Conservation (phyloP, 148 eudicot genomes). For the Beta vulgaris region DNA sequence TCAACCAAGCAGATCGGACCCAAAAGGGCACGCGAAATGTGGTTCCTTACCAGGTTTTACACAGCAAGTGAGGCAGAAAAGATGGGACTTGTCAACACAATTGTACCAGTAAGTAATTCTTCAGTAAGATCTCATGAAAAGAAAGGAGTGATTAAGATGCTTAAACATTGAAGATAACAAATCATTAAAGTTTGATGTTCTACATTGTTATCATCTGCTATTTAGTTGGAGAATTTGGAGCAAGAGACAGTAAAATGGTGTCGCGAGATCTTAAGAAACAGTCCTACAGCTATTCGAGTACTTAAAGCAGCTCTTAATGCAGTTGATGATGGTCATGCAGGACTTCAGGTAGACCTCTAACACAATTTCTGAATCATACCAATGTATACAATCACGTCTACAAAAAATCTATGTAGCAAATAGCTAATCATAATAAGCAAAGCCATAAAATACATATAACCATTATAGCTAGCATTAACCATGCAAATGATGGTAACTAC, state of each 20-base stretch:
- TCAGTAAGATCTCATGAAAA: not conserved
- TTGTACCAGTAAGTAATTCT: constrained; percentile 54
- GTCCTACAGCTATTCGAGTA: constrained; percentile 86
- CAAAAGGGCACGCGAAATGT: constrained; percentile 95
- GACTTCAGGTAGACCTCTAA: constrained; percentile 68
- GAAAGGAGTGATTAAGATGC: not conserved
- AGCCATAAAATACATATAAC: no score
- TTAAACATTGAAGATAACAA: not conserved
- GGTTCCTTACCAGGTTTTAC: constrained; percentile 84
- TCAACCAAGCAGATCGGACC: constrained; percentile 68
- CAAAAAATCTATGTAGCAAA: no score
- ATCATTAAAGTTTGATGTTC: not conserved
- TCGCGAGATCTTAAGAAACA: constrained; percentile 82
- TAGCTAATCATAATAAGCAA: no score
- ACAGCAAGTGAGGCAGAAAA: constrained; percentile 81
- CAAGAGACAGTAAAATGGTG: constrained; percentile 94
- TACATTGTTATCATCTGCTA: not conserved
- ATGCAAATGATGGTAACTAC: no score
- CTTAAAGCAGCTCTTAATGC: constrained; percentile 92
- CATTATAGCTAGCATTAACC: no score
- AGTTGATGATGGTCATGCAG: constrained; percentile 95
- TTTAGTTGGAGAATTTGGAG: constrained; percentile 75
- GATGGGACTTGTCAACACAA: constrained; percentile 94
- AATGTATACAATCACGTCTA: not conserved
- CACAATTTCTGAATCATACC: not conserved